Evolutionary conservation across 768 basidiomycete genomes (phyloP), one percentile per base, ranked within the genome.

Genomic region (Russula foetens): DNA sequence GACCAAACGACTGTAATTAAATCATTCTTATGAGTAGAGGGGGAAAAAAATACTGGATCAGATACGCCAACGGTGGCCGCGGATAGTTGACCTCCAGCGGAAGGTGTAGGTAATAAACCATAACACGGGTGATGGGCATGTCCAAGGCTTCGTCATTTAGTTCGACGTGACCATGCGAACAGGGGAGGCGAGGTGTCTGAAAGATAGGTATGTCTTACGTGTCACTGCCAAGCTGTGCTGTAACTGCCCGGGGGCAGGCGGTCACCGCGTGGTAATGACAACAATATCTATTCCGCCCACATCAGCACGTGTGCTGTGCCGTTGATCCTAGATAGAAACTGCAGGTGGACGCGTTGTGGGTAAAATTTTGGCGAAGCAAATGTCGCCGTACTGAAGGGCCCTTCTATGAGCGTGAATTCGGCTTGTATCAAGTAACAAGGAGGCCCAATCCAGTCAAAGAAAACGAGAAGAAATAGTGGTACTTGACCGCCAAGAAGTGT

Each of bases 341-440:
- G 60, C 55, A 56, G 28, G 60, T 39, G 28, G 49, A 56, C 28
- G 55, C 49, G n/a, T 61, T 61, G 28, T 49, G 19, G 43, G 15
- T 38, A 39, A 51, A 56, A 51, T 55, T 61, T n/a, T 51, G 54
- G 55, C 55, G 55, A 61, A 51, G 54, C 60, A 23, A 61, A 9
- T 21, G 33, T 33, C 44, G 12, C 54, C 28, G 35, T 35, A 46
- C 35, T 48, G 60, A 56, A 50, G 41, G 31, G 2, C 33, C 41
- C 41, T 49, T 46, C 51, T 23, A 50, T 39, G 49, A 23, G 55
- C 39, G 26, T 51, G 23, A 31, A 31, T 50, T 26, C 9, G 21
- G 24, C 39, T 41, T 29, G 35, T 19, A 46, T 48, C 54, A 45
- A 47, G 60, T 56, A 45, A 61, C 35, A 44, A 35, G 8, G 4